Evolutionary conservation across 108 stramenopile genomes (phyloP).

Genomic region (Fistulifera solaris): DNA sequence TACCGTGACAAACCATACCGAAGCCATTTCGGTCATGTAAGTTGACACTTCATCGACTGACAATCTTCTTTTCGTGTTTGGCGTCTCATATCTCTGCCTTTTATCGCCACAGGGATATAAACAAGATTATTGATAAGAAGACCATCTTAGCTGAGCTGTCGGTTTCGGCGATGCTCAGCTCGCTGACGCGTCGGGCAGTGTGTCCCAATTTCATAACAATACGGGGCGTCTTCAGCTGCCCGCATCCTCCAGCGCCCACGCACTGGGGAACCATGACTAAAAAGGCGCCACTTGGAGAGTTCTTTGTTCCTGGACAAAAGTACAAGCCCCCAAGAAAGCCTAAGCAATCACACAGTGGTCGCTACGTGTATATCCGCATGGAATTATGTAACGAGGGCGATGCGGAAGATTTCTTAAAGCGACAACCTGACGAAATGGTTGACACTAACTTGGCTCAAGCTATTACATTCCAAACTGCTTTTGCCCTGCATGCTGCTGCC

Average conservation of each 20-base stretch:
- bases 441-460: constrained; percentile 32
- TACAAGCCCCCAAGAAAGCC: constrained; percentile 16
- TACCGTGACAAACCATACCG: constrained; percentile 22
- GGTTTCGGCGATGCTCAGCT: constrained; percentile 71
- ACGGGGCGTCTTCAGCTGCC: constrained; percentile 64
- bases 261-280: constrained; percentile 61
- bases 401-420: constrained; percentile 81
- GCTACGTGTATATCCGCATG: constrained; percentile 95
- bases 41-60: constrained; percentile 7
- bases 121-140: constrained; percentile 57
- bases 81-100: background rate
- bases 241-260: constrained; percentile 43
- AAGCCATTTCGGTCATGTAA: constrained; percentile 88
- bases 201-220: constrained; percentile 92
- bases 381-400: constrained; percentile 92
- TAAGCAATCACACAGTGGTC: constrained; percentile 17
- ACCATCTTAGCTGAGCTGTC: constrained; percentile 82
- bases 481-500: constrained; percentile 82
- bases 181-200: constrained; percentile 72
- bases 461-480: constrained; percentile 91
- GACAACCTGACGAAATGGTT: constrained; percentile 39
- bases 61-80: constrained; percentile 5
- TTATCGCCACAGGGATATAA: constrained; percentile 7
- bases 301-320: constrained; percentile 15
- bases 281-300: constrained; percentile 41